These are phyloP conservation scores for Alternaria incomplexa DNA, from an alignment of 2,329 filamentous ascomycete species.

Conservation along the genomic window DNA sequence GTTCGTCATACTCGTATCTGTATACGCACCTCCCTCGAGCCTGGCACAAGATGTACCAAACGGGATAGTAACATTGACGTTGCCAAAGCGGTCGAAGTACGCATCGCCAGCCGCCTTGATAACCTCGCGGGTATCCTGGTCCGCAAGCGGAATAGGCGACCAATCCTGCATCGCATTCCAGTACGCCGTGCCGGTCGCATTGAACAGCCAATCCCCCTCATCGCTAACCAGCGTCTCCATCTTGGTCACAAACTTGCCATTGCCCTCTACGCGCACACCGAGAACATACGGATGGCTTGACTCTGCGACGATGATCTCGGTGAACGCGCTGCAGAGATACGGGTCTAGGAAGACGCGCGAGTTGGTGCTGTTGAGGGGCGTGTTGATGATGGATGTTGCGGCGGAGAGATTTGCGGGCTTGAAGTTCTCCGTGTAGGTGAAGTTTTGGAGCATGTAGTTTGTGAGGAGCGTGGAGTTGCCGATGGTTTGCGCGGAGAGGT, in stretches of 20 bases:
- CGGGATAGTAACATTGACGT: conserved; percentile 23
- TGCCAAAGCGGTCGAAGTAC: conserved; percentile 28
- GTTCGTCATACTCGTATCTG: conserved; percentile 14
- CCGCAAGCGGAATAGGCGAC: conserved; percentile 15
- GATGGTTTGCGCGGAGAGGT: conserved; percentile 23
- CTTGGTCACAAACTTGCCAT: conserved; percentile 19
- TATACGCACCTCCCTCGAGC: conserved; percentile 36
- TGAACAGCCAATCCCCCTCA: conserved; percentile 32
- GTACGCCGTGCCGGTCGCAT: conserved; percentile 22
- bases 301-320: conserved; percentile 23
- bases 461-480: conserved; percentile 16
- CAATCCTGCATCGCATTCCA: conserved; percentile 24
- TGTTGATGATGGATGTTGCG: conserved; percentile 20
- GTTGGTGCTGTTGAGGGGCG: conserved; percentile 23
- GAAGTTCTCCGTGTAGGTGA: conserved; percentile 32
- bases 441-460: conserved; percentile 11
- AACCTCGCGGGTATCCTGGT: conserved; percentile 18
- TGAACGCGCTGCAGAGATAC: conserved; percentile 28
- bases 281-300: conserved; percentile 29
- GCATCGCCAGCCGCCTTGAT: conserved; percentile 33
- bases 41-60: conserved; percentile 34
- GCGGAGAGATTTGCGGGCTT: conserved; percentile 16
- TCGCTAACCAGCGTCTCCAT: conserved; percentile 31
- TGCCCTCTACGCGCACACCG: conserved; percentile 20
- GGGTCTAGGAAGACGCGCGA: conserved; percentile 26